phyloP scores from a whole-genome alignment of 352 stramenopile species.

The Pythium dissotocum region DNA sequence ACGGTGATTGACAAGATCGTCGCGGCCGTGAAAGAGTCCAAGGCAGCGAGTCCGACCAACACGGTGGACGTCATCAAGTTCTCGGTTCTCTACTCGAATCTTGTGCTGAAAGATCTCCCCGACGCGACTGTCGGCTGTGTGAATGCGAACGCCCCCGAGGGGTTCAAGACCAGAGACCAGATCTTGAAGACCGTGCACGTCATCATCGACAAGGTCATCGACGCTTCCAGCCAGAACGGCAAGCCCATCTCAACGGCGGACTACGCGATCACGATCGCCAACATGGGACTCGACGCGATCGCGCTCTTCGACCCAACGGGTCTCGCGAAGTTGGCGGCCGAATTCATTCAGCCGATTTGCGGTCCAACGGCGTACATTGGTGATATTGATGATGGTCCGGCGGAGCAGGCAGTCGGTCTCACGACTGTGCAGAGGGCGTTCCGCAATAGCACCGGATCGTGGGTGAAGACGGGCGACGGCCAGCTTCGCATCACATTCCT shows the following conservation, averaged over 20 bases:
- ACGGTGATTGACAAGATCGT: not conserved
- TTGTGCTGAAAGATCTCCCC: not conserved
- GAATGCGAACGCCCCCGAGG: not conserved
- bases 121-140: not conserved
- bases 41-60: not conserved
- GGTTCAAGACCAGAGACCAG: not conserved
- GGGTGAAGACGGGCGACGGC: conserved; percentile 14
- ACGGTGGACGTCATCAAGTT: not conserved
- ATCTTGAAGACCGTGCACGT: not conserved
- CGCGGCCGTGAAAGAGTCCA: not conserved
- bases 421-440: not conserved
- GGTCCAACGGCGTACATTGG: not conserved
- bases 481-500: conserved; percentile 19
- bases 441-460: not conserved
- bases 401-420: not conserved
- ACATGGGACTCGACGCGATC: not conserved
- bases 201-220: not conserved
- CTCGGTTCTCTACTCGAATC: not conserved
- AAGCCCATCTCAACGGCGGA: not conserved
- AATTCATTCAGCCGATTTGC: not conserved
- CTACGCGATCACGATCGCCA: not conserved
- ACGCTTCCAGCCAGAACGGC: not conserved
- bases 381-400: not conserved
- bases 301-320: not conserved
- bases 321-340: not conserved